phyloP scores from a whole-genome alignment of 108 stramenopile genomes.

The Cyclotella sp. region DNA sequence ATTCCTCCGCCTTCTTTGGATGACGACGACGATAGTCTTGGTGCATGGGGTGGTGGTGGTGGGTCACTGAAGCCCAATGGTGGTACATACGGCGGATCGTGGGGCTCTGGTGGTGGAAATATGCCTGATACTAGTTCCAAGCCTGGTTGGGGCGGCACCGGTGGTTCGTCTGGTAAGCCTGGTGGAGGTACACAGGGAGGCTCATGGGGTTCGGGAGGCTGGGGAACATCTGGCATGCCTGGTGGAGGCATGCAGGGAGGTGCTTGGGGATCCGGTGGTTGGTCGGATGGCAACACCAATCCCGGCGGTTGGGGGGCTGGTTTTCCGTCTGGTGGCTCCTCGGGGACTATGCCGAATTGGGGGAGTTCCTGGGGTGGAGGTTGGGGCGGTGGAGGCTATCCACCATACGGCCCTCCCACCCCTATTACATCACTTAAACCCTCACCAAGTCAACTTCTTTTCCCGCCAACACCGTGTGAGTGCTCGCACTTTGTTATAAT shows the following conservation, averaged over 20 bases:
- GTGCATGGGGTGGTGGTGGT: not conserved
- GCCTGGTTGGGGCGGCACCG: slow-evolving; percentile 6
- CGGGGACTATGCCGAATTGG: too few species aligned
- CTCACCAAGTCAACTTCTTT: not conserved
- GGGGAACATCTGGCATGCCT: not conserved
- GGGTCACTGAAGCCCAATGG: not conserved
- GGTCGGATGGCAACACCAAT: too few species aligned
- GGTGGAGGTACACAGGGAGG: slow-evolving; percentile 11
- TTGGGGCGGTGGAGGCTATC: not conserved
- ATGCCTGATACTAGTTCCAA: slow-evolving; percentile 1
- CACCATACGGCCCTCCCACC: too few species aligned
- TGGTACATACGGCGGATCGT: not conserved
- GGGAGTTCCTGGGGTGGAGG: not conserved
- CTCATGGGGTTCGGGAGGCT: slow-evolving; percentile 10
- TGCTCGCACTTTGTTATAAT: not conserved
- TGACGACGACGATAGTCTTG: not conserved
- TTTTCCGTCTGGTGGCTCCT: too few species aligned
- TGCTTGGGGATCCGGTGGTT: slow-evolving; percentile 13
- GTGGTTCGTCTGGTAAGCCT: slow-evolving; percentile 12
- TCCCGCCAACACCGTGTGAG: slow-evolving; percentile 8
- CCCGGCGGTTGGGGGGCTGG: too few species aligned
- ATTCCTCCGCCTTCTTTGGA: not conserved
- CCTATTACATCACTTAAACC: not conserved
- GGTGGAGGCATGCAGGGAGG: not conserved
- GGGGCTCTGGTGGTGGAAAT: not conserved